Evolutionary conservation across 2,329 filamentous ascomycete genomes (phyloP).

Genomic region (Aspergillus niger): DNA sequence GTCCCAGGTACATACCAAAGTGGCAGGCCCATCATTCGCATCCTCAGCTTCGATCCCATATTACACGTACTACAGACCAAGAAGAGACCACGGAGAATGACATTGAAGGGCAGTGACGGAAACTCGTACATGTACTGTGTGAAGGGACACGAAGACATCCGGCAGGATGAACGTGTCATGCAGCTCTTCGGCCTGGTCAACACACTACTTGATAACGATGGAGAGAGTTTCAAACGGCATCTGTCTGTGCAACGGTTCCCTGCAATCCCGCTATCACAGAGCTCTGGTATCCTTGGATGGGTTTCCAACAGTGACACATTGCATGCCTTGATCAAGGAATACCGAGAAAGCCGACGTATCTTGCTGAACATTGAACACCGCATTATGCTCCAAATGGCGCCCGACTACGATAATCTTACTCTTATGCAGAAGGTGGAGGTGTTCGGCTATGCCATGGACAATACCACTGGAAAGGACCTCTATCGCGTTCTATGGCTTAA

Average conservation of each 20-base stretch:
- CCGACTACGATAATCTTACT: conserved; percentile 96
- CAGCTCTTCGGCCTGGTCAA: conserved; percentile 98
- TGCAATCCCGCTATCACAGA: conserved; percentile 95
- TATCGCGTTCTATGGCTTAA: conserved; percentile 99
- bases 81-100: conserved; percentile 88
- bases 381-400: conserved; percentile 99
- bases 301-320: conserved; percentile 97
- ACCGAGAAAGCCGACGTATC: conserved; percentile 95
- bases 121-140: conserved; percentile 83
- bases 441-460: conserved; percentile 97
- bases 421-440: conserved; percentile 99
- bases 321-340: conserved; percentile 94
- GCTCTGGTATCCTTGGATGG: conserved; percentile 93
- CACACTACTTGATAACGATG: conserved; percentile 88
- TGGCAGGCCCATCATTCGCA: conserved; percentile 75
- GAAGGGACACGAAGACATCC: conserved; percentile 99
- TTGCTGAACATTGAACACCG: conserved; percentile 98
- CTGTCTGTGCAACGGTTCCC: conserved; percentile 95
- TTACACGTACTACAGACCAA: conserved; percentile 95
- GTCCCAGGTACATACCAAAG: conserved; percentile 95
- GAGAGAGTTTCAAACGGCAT: conserved; percentile 95
- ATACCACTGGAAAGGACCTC: conserved; percentile 96
- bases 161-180: conserved; percentile 99
- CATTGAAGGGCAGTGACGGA: conserved; percentile 85
- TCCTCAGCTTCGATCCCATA: conserved; percentile 85